Percentiles rank a stretch among this genome's conserved stretches.
Evolutionary conservation across 2,329 filamentous ascomycete species (phyloP).

Genomic region (Microdochium trichocladiopsis): DNA sequence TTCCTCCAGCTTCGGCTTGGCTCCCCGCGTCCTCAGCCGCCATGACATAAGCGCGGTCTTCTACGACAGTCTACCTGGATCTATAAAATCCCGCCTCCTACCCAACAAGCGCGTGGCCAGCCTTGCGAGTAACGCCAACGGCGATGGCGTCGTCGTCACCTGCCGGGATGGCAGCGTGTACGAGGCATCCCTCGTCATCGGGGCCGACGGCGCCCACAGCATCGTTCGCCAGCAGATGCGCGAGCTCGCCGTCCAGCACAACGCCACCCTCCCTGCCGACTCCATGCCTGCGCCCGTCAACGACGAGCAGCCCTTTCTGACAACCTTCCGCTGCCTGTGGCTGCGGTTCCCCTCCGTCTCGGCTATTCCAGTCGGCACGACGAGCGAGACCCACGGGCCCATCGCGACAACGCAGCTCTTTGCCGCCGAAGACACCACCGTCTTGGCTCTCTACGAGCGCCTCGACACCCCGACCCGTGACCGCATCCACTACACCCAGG

Average conservation of each 20-base stretch:
- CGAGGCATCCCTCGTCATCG: constrained; percentile 27
- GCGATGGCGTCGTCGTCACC: constrained; percentile 17
- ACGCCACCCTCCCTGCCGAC: not conserved
- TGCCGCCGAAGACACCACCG: constrained; percentile 16
- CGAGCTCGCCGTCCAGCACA: constrained; percentile 13
- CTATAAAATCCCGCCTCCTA: constrained; percentile 16
- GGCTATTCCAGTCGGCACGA: constrained; percentile 12
- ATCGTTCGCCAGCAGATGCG: constrained; percentile 25
- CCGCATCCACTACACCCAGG: constrained; percentile 13
- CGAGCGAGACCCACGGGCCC: constrained; percentile 21
- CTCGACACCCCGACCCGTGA: constrained; percentile 15
- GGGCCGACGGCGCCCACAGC: constrained; percentile 35
- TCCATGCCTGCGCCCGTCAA: constrained; percentile 8
- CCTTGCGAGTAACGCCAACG: constrained; percentile 7
- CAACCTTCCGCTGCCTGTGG: constrained; percentile 25
- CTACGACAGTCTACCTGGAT: constrained; percentile 17
- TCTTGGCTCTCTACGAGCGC: constrained; percentile 25
- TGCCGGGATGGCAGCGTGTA: constrained; percentile 24
- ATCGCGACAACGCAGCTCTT: constrained; percentile 19
- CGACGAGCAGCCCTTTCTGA: constrained; percentile 19
- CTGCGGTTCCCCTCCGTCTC: constrained; percentile 16
- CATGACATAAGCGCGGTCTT: constrained; percentile 24
- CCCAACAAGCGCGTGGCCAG: constrained; percentile 15
- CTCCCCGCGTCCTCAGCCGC: constrained; percentile 22
- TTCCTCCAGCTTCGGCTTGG: constrained; percentile 15